These are phyloP conservation scores for Fusarium tanahbumbuense DNA, from an alignment of 2,329 filamentous ascomycete species.

Conservation along the genomic window DNA sequence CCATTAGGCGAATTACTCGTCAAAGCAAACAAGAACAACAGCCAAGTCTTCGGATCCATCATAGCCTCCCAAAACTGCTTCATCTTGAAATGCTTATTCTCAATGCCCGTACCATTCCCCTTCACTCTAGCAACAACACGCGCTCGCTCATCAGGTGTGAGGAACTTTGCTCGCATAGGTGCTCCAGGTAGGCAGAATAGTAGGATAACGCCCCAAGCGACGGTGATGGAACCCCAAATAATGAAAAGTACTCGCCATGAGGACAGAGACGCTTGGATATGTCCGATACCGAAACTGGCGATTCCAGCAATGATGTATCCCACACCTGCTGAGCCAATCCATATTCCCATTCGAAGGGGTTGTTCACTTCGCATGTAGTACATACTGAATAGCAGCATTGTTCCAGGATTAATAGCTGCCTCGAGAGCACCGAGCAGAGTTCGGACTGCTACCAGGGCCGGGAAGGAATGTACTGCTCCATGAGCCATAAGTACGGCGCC, in stretches of 20 bases:
- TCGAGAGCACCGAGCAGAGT: slow-evolving; percentile 4
- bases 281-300: slow-evolving; percentile 37
- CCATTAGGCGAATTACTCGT: slow-evolving; percentile 67
- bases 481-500: slow-evolving; percentile 9
- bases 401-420: slow-evolving; percentile 16
- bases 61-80: slow-evolving; percentile 61
- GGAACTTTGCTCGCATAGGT: slow-evolving; percentile 62
- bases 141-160: slow-evolving; percentile 58
- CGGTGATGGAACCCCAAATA: slow-evolving; percentile 43
- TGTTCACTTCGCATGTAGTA: slow-evolving; percentile 38
- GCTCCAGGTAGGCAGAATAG: slow-evolving; percentile 65
- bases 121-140: slow-evolving; percentile 62
- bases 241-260: slow-evolving; percentile 34
- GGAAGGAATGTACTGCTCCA: slow-evolving; percentile 1
- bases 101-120: slow-evolving; percentile 63
- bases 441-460: background rate
- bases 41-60: slow-evolving; percentile 68
- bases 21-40: slow-evolving; percentile 65
- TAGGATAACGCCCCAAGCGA: slow-evolving; percentile 65
- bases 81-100: slow-evolving; percentile 63
- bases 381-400: slow-evolving; percentile 37
- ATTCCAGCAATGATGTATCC: slow-evolving; percentile 39
- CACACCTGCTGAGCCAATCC: slow-evolving; percentile 31
- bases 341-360: slow-evolving; percentile 35
- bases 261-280: slow-evolving; percentile 16